A percentile compares a stretch with the other conserved stretches of the same genome.
Conservation (phyloP, 768 basidiomycete species). For the Amanita polypyramis region DNA sequence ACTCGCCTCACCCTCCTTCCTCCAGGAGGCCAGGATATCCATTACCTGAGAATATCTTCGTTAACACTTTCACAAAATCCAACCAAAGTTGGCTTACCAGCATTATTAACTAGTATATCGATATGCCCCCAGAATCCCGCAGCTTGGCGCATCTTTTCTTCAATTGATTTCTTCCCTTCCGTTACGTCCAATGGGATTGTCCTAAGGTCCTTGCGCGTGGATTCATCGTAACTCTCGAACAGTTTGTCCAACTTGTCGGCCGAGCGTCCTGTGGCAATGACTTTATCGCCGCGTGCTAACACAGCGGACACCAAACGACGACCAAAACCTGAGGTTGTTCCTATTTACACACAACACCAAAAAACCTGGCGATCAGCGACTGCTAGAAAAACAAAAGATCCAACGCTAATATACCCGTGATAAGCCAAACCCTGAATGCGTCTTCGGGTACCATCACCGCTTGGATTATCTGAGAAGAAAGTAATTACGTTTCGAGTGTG, state of each 20-base stretch:
- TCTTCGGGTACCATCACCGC: background rate
- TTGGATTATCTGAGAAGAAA: too few species aligned
- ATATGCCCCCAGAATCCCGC: conserved; percentile 40
- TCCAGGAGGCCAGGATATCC: conserved; percentile 37
- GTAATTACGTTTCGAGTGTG: too few species aligned
- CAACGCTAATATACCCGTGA: too few species aligned
- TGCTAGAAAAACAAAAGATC: too few species aligned
- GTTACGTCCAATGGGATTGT: conserved; percentile 43
- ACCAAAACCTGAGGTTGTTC: conserved; percentile 53
- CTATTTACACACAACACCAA: conserved; percentile 16
- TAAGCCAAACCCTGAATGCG: too few species aligned
- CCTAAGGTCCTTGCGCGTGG: conserved; percentile 25
- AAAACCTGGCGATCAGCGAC: too few species aligned
- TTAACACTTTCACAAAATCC: background rate
- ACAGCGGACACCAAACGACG: conserved; percentile 35
- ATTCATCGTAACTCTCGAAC: background rate
- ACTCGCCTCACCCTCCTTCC: conserved; percentile 38
- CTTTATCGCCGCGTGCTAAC: conserved; percentile 46
- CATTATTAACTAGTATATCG: conserved; percentile 59
- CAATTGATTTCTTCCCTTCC: conserved; percentile 30
- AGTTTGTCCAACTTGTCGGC: conserved; percentile 29
- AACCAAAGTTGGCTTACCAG: conserved; percentile 23
- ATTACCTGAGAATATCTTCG: conserved; percentile 15
- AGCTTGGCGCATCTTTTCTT: conserved; percentile 30
- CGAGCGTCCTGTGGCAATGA: conserved; percentile 47